phyloP scores from a whole-genome alignment of 805 yeast species.

The Cephaloascus fragrans region DNA sequence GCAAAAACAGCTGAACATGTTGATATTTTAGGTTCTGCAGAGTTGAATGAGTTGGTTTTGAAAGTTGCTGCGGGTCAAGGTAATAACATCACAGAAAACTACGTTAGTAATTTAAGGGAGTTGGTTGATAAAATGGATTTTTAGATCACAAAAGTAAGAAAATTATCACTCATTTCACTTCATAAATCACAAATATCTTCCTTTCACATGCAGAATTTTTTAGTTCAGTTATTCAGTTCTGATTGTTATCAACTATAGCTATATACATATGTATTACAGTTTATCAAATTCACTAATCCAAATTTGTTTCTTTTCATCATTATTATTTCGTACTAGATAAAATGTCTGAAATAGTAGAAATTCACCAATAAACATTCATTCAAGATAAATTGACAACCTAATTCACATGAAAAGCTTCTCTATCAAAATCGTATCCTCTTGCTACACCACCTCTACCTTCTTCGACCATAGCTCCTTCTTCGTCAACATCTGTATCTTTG shows the following conservation, averaged over 20 bases:
- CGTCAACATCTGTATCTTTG: constrained; percentile 23
- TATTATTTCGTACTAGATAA: no score
- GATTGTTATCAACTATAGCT: no score
- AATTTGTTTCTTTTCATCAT: no score
- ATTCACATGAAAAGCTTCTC: constrained; percentile 1
- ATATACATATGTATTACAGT: no score
- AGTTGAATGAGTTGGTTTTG: constrained; percentile 76
- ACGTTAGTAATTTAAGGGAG: constrained; percentile 47
- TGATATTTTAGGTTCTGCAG: constrained; percentile 90
- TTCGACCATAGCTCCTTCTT: constrained; percentile 72
- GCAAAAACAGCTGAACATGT: constrained; percentile 98
- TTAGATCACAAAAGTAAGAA: constrained; percentile 5
- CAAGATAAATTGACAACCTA: no score
- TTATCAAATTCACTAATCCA: no score
- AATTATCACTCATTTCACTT: background rate
- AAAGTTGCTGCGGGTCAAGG: constrained; percentile 80
- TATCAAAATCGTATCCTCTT: constrained; percentile 56
- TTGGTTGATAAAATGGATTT: constrained; percentile 53
- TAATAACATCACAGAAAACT: constrained; percentile 48
- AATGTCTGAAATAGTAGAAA: no score
- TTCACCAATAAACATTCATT: no score
- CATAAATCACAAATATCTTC: no score
- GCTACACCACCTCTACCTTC: constrained; percentile 87
- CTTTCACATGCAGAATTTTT: no score
- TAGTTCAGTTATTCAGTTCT: no score